Percentiles rank a stretch among this genome's conserved stretches.
These are phyloP conservation scores for Penicillium salamii DNA, from an alignment of 495 filamentous ascomycete species.

Conservation along the genomic window DNA sequence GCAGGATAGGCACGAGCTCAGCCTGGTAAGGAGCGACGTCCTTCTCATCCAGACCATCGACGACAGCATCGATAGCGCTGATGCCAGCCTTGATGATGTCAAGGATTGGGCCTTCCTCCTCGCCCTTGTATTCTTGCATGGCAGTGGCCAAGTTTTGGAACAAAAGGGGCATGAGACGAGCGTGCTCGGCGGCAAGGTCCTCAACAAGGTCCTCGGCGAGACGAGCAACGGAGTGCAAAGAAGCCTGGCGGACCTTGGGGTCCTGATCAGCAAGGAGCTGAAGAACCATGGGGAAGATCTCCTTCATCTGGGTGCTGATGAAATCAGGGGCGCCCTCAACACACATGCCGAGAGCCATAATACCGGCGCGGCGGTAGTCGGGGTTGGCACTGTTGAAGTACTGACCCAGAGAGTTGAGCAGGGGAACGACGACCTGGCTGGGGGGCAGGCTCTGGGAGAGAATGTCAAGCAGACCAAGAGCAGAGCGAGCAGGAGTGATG, in stretches of 20 bases:
- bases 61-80: constrained; percentile 85
- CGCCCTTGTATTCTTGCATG: constrained; percentile 62
- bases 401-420: constrained; percentile 76
- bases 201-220: constrained; percentile 91
- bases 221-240: constrained; percentile 80
- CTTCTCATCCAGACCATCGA: constrained; percentile 82
- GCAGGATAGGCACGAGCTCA: constrained; percentile 79
- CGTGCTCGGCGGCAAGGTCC: constrained; percentile 79
- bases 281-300: constrained; percentile 82
- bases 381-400: constrained; percentile 73
- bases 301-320: constrained; percentile 81
- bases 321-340: constrained; percentile 97
- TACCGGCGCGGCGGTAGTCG: constrained; percentile 81
- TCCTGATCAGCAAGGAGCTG: constrained; percentile 81
- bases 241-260: constrained; percentile 76
- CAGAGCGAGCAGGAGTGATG: constrained; percentile 82
- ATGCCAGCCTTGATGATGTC: constrained; percentile 87
- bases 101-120: constrained; percentile 57
- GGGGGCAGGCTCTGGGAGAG: constrained; percentile 84
- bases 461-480: constrained; percentile 83
- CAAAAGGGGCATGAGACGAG: constrained; percentile 74
- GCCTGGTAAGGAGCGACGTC: constrained; percentile 77
- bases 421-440: constrained; percentile 89
- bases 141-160: constrained; percentile 85
- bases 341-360: constrained; percentile 87